Percentiles rank a stretch among this genome's conserved stretches.
These are phyloP conservation scores for Oxytropis ochrocephala DNA, from an alignment of 306 rosid species.

Conservation along the genomic window DNA sequence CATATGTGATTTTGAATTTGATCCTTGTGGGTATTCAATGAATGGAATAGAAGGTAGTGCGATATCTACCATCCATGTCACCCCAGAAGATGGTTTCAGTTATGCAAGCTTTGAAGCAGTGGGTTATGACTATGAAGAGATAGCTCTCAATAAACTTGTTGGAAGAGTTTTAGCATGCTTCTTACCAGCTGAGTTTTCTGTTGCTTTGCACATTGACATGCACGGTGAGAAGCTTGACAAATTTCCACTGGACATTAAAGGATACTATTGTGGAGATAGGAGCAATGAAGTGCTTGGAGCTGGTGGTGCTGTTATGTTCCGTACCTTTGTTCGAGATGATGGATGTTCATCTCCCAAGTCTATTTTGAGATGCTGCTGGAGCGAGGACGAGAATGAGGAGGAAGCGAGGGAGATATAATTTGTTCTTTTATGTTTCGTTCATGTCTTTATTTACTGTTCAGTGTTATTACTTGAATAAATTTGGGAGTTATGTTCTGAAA, in stretches of 20 bases:
- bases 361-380: slow-evolving; percentile 68
- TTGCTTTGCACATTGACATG: slow-evolving; percentile 55
- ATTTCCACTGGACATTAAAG: slow-evolving; percentile 44
- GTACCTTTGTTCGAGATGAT: slow-evolving; percentile 33
- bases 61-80: slow-evolving; percentile 81
- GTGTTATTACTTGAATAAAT: slow-evolving; percentile 15
- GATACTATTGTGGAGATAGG: slow-evolving; percentile 45
- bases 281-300: slow-evolving; percentile 48
- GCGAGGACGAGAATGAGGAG: slow-evolving; percentile 78
- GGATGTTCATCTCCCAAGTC: slow-evolving; percentile 73
- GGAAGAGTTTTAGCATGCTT: slow-evolving; percentile 77
- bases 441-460: not conserved
- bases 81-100: slow-evolving; percentile 97
- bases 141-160: slow-evolving; percentile 39
- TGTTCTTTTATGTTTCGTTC: not conserved
- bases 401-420: slow-evolving; percentile 37
- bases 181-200: slow-evolving; percentile 70
- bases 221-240: slow-evolving; percentile 23
- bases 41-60: slow-evolving; percentile 78
- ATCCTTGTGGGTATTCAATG: slow-evolving; percentile 97
- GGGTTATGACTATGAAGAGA: slow-evolving; percentile 55
- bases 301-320: slow-evolving; percentile 50
- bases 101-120: slow-evolving; percentile 89
- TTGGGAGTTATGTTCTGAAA: slow-evolving; percentile 32
- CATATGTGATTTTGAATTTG: slow-evolving; percentile 84